A percentile compares a stretch with the other conserved stretches of the same genome.
Evolutionary conservation across 345 rosid species (phyloP).

Genomic region (Eucalyptus tenuipes): DNA sequence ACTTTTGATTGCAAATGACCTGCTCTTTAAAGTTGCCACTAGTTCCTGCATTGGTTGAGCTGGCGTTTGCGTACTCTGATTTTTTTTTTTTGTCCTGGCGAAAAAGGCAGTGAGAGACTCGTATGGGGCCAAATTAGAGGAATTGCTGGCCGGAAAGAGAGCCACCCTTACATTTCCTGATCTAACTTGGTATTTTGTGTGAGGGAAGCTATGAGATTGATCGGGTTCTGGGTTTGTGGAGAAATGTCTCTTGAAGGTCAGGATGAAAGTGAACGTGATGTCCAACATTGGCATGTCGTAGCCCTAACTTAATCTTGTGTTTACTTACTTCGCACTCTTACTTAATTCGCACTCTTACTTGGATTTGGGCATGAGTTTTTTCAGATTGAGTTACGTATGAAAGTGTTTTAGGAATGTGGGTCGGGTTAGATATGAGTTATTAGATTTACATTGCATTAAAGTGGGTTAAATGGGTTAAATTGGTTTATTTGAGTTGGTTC

Average conservation of each 20-base stretch:
- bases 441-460: too few relatives aligned
- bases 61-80: not conserved
- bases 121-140: not conserved
- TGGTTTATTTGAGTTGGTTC: not conserved
- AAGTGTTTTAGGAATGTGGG: not conserved
- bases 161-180: not conserved
- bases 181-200: not conserved
- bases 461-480: not conserved
- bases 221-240: not conserved
- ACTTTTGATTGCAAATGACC: not conserved
- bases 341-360: not conserved
- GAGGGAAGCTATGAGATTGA: not conserved
- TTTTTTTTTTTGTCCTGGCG: not conserved
- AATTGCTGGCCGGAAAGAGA: not conserved
- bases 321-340: not conserved
- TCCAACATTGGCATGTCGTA: not conserved
- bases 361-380: not conserved
- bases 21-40: not conserved
- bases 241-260: not conserved
- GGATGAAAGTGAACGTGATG: not conserved
- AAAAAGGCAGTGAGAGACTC: not conserved
- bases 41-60: not conserved
- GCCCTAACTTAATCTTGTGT: not conserved
- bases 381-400: not conserved
- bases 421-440: not conserved